Conservation (phyloP, 495 filamentous ascomycete species). For the Parachaetomium inaequale region DNA sequence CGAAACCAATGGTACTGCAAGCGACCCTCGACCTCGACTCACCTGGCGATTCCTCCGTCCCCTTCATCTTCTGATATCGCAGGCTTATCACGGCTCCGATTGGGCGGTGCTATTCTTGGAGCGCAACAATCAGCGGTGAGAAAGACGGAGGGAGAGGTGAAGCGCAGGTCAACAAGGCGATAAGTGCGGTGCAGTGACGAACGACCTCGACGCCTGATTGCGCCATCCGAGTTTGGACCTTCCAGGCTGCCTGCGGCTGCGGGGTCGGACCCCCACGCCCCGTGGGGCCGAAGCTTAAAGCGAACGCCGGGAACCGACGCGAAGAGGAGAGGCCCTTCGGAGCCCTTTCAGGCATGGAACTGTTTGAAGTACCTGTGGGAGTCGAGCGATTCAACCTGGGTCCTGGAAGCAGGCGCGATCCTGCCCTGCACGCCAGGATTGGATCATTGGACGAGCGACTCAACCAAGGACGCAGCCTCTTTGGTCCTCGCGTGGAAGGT, state of each 20-base stretch:
- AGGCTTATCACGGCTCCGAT: background rate
- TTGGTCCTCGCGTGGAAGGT: background rate
- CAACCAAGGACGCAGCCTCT: constrained; percentile 1
- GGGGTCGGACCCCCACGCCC: constrained; percentile 28
- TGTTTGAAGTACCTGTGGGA: background rate
- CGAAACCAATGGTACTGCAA: background rate
- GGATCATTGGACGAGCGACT: background rate
- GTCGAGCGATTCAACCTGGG: background rate
- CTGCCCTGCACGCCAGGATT: constrained; percentile 5
- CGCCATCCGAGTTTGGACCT: background rate
- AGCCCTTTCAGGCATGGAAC: too few species aligned
- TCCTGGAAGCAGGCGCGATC: background rate
- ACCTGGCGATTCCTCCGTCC: background rate
- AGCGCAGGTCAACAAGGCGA: background rate
- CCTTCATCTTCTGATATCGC: background rate
- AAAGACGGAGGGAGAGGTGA: background rate
- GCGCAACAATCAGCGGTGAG: background rate
- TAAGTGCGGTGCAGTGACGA: background rate
- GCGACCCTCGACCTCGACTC: too few species aligned
- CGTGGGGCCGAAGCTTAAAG: background rate
- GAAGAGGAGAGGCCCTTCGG: too few species aligned
- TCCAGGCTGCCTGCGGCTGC: background rate
- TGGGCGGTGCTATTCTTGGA: constrained; percentile 4
- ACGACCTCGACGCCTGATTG: background rate
- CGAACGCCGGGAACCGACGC: too few species aligned